These are phyloP conservation scores for Amoebophrya sp. DNA, from an alignment of 169 alveolate genomes.

Conservation along the genomic window DNA sequence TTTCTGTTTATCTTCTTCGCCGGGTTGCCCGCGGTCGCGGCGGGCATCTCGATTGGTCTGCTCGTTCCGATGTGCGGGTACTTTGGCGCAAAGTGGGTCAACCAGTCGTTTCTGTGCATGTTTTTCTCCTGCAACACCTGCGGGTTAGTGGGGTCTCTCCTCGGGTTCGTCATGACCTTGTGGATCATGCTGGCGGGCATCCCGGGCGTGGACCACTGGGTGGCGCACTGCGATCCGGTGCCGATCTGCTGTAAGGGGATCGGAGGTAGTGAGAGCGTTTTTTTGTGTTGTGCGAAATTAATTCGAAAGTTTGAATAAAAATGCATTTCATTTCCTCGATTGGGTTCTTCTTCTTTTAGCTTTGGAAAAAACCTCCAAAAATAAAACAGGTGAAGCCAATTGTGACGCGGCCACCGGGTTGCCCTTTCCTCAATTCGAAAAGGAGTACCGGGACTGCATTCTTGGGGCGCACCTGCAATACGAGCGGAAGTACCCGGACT, in stretches of 20 bases:
- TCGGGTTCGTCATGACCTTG: neutral
- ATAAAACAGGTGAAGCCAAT: neutral
- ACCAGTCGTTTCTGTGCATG: neutral
- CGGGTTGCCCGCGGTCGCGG: no score
- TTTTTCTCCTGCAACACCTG: neutral
- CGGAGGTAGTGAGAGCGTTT: neutral
- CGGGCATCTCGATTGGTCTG: slow-evolving; percentile 17
- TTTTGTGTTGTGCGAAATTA: no score
- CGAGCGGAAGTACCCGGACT: neutral
- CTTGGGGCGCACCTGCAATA: neutral
- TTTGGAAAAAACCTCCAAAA: no score
- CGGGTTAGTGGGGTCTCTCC: neutral
- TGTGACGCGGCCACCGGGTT: neutral
- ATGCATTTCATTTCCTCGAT: no score
- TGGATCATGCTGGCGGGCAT: neutral
- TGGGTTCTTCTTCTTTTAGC: no score
- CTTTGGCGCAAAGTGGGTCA: slow-evolving; percentile 31
- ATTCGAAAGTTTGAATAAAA: no score
- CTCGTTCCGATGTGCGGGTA: slow-evolving; percentile 34
- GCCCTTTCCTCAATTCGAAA: neutral
- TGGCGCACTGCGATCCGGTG: neutral
- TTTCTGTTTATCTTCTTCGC: no score
- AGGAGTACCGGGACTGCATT: neutral
- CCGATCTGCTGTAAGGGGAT: neutral
- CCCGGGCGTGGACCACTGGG: slow-evolving; percentile 20